Percentiles rank a stretch among this genome's conserved stretches.
Evolutionary conservation across 2,329 filamentous ascomycete genomes (phyloP).

Genomic region (Raffaelea arxii): DNA sequence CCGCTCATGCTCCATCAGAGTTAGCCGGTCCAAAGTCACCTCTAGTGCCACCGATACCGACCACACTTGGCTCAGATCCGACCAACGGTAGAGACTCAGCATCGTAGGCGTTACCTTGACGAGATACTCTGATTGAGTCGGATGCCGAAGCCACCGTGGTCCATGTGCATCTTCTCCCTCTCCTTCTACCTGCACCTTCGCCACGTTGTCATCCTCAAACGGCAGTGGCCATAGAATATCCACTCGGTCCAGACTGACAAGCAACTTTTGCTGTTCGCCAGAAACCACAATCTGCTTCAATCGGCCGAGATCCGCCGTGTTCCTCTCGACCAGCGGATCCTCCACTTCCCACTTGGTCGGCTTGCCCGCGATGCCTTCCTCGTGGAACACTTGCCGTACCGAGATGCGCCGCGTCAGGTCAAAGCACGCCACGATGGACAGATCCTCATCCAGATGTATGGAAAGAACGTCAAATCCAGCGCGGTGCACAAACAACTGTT

Average conservation of each 20-base stretch:
- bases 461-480: slow-evolving; percentile 1
- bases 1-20: background rate
- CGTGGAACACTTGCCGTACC: slow-evolving; percentile 4
- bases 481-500: slow-evolving; percentile 11
- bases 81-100: background rate
- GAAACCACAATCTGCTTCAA: slow-evolving; percentile 10
- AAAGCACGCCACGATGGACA: slow-evolving; percentile 7
- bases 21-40: background rate
- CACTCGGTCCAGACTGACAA: slow-evolving; percentile 8
- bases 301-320: background rate
- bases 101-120: background rate
- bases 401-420: slow-evolving; percentile 10
- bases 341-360: slow-evolving; percentile 1
- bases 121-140: background rate
- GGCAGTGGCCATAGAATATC: slow-evolving; percentile 12
- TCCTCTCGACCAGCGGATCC: background rate
- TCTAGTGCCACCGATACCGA: background rate
- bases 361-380: background rate
- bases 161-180: no score
- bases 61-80: background rate
- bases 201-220: background rate
- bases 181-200: background rate
- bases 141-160: background rate
- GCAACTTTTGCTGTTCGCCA: slow-evolving; percentile 7
- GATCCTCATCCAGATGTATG: slow-evolving; percentile 13